These are phyloP conservation scores for Aquilaria sinensis DNA, from an alignment of 345 rosid species.

Conservation along the genomic window DNA sequence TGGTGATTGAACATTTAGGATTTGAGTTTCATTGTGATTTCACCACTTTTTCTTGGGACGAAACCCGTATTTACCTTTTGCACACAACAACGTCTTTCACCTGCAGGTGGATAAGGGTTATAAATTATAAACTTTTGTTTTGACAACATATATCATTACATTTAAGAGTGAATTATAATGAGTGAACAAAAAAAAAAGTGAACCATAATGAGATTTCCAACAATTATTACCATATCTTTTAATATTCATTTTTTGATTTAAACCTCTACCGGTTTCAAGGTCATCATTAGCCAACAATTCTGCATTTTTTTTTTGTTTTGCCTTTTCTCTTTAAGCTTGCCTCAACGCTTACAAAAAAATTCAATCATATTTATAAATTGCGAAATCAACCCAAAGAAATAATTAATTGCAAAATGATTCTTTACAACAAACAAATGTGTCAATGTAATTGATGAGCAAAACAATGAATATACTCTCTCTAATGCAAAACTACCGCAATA, in stretches of 20 bases:
- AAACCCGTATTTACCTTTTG: too few species aligned
- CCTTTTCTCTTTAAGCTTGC: background rate
- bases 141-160: too few species aligned
- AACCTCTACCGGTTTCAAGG: background rate
- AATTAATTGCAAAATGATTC: background rate
- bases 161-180: too few species aligned
- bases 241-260: constrained; percentile 7
- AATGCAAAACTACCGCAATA: too few species aligned
- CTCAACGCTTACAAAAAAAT: background rate
- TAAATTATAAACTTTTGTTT: too few species aligned
- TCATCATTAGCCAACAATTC: background rate
- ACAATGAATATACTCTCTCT: background rate
- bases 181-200: too few species aligned
- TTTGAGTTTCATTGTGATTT: too few species aligned
- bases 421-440: background rate
- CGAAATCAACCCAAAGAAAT: background rate
- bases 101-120: too few species aligned
- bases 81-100: too few species aligned
- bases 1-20: too few species aligned
- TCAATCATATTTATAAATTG: constrained; percentile 4
- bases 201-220: constrained; percentile 1
- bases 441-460: constrained; percentile 10
- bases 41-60: too few species aligned
- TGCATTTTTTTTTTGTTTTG: background rate
- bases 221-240: background rate